Base-by-base conservation (phyloP, 108 stramenopile species). In the Aureococcus anophagefferens region DNA sequence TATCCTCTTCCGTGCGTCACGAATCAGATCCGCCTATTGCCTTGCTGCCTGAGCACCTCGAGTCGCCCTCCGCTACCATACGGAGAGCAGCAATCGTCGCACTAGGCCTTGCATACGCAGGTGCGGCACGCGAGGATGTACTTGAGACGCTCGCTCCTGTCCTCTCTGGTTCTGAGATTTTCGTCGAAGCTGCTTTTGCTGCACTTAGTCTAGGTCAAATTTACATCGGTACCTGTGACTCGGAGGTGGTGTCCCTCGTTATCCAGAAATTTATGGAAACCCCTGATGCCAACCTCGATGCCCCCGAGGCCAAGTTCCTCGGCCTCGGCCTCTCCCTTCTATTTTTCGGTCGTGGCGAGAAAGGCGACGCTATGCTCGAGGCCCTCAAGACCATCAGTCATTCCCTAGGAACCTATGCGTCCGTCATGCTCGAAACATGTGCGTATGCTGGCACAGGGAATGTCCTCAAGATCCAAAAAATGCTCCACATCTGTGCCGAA, bases 371-470 rank as follows among this genome's bases (percentile, higher is more conserved):
- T 33, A 95, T 96, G 92, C 80, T 91, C 72, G 97, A 98, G 79
- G 95, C 93, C 29, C 74, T 97, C 37, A 83, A 89, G 69, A 99
- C 98, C 28, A 86, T 99, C 45, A 96, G 95, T 68, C 96, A 97
- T 84, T 89, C 90, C 75, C 92, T 96, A 69, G 85, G 90, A 35
- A 93, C 93, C 78, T 94, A 85, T 80, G 93, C 96, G 21, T 91
- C 85, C 59, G 77, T 94, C 40, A 85, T 93, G 72, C 77, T 99
- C 63, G 91, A 93, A 68, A 94, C 93, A 36, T 93, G 88, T 67
- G 98, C 98, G 28, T 98, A 96, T 76, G 94, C 98, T 64, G 98
- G 95, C 59, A 93, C 92, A 66, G 98, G 98, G 31, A 96, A 99
- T 73, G 98, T 99, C 40, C 84, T 97, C 68, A 89, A 88, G 80